These are phyloP conservation scores for Paecilomyces sp. DNA, from an alignment of 2,329 filamentous ascomycete genomes.

Conservation along the genomic window DNA sequence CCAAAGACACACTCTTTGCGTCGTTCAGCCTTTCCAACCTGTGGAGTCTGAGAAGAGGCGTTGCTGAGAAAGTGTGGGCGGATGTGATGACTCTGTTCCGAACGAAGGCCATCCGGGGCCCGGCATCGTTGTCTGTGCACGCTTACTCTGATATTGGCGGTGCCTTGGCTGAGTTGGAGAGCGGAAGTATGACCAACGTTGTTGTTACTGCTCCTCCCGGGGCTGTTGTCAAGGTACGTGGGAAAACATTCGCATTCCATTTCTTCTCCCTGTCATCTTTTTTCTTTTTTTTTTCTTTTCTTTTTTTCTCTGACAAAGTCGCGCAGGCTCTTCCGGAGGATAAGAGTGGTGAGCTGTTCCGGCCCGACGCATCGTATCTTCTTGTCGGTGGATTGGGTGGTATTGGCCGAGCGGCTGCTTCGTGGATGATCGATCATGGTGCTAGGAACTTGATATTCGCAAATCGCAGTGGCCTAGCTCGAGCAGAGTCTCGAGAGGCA, in stretches of 20 bases:
- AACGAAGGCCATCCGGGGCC: not conserved
- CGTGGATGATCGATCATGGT: conserved; percentile 21
- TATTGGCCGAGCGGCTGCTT: conserved; percentile 18
- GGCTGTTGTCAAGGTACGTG: conserved; percentile 9
- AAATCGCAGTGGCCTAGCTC: conserved; percentile 15
- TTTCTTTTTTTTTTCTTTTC: too few species aligned
- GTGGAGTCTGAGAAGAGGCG: not conserved
- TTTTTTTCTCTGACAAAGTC: too few species aligned
- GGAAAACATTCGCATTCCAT: not conserved
- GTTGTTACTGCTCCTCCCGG: conserved; percentile 3
- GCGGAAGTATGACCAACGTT: not conserved
- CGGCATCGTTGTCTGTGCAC: too few species aligned
- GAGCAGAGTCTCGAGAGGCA: conserved; percentile 1
- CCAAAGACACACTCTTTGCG: conserved; percentile 8
- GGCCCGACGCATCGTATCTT: conserved; percentile 36
- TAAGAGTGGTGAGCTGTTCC: conserved; percentile 1
- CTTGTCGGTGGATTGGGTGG: conserved; percentile 26
- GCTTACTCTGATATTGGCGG: too few species aligned
- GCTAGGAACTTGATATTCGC: conserved; percentile 22
- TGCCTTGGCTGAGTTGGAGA: not conserved
- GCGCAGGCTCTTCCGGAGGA: not conserved
- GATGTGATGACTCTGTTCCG: conserved; percentile 10
- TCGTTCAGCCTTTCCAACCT: not conserved
- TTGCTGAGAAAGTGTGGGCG: conserved; percentile 5
- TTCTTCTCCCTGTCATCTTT: too few species aligned